Evolutionary conservation across 208 protist genomes (phyloP), one percentile per base, ranked within the genome.

Genomic region (Leptomonas seymouri): DNA sequence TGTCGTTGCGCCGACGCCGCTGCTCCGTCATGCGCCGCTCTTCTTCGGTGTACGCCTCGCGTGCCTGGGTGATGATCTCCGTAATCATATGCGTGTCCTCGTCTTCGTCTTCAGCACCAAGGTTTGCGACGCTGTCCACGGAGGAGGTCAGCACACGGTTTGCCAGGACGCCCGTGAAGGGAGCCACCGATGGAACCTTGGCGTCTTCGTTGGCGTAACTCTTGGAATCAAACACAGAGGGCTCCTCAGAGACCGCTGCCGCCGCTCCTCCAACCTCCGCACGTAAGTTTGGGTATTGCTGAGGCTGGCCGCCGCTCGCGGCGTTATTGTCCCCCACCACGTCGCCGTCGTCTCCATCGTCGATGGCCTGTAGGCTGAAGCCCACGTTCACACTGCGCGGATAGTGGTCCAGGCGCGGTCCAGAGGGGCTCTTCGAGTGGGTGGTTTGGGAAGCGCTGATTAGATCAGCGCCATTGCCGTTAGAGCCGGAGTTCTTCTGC

Each of bases 61-160:
- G 76, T 14, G 76, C 76, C 49, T 69, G 51, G 0, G 68, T 73
- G 42, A 81, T 77, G 8, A 81, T 81, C 18, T 81, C 76, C 4
- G 74, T 67, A 34, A 81, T 66, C 58, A 65, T 81, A 25, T 73
- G 60, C 67, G 67, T 69, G 53, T 79, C 69, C 64, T 83, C 72
- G 55, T 73, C 59, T 51, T 81, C 67, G n/a, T 78, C 69, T 20
- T 71, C 72, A 20, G 42, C 54, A 28, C 55, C 71, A 41, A 46
- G 45, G n/a, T 36, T 54, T 27, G 31, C 67, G 11, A 14, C 20
- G 20, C 48, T 71, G 20, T 23, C 28, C 41, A 48, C 31, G 9
- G 59, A 39, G 0, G 63, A 31, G 5, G 46, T 45, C 34, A 12
- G 62, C 36, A 60, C 42, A 15, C 63, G 56, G 25, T 54, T 57